A percentile compares a stretch with the other conserved stretches of the same genome.
Conservation (phyloP, 768 basidiomycete species). For the Boletus subparvulus region DNA sequence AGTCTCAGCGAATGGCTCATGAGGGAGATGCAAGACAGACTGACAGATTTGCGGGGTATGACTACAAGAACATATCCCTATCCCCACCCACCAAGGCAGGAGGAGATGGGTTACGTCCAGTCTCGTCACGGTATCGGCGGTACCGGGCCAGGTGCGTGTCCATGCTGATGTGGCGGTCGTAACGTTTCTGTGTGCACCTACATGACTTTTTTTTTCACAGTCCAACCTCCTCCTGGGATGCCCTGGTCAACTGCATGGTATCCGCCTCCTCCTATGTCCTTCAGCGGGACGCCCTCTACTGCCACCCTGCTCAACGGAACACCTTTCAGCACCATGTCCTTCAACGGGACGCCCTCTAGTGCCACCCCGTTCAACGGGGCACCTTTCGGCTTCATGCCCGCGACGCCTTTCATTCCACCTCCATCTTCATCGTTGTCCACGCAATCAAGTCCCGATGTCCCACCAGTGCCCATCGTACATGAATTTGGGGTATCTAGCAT, state of each 20-base stretch:
- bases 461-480: neutral
- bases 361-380: neutral
- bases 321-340: neutral
- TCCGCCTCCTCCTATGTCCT: neutral
- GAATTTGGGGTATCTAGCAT: neutral
- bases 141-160: neutral
- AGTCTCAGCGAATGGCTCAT: conserved; percentile 7
- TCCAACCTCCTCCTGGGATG: neutral
- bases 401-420: neutral
- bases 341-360: neutral
- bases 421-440: neutral
- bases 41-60: neutral
- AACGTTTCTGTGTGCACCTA: too few species aligned
- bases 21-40: conserved; percentile 7
- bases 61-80: neutral
- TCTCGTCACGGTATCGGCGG: neutral
- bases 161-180: neutral
- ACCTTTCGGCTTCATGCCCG: neutral
- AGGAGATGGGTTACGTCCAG: neutral
- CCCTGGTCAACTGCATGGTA: neutral
- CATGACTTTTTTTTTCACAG: neutral
- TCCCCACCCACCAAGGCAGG: neutral
- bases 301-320: neutral
- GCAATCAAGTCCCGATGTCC: too few species aligned
- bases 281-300: neutral